Conservation (phyloP, 108 stramenopile genomes). For the Hondaea fermentalgiana region DNA sequence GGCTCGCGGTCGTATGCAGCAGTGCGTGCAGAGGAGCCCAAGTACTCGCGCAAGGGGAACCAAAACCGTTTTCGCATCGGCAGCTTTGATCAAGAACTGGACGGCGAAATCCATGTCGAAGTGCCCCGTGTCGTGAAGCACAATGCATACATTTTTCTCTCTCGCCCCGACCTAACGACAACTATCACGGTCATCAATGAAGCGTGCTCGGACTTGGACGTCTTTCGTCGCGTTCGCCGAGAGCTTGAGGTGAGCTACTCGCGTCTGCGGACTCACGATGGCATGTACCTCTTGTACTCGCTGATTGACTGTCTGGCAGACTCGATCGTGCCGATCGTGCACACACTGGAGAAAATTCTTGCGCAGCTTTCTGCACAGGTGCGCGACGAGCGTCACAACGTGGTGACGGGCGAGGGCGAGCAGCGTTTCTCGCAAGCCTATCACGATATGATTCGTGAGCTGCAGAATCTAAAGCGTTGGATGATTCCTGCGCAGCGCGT, state of each 20-base stretch:
- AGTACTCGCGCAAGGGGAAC: neutral
- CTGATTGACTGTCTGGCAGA: conserved; percentile 36
- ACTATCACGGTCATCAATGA: neutral
- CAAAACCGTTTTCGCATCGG: neutral
- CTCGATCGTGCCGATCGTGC: conserved; percentile 25
- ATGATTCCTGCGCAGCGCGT: conserved; percentile 32
- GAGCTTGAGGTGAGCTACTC: conserved; percentile 36
- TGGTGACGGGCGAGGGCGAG: neutral
- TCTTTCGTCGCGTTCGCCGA: conserved; percentile 17
- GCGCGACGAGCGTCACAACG: neutral
- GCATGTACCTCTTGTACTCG: conserved; percentile 34
- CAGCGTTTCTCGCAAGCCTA: neutral
- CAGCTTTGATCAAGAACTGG: neutral
- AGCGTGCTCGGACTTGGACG: neutral
- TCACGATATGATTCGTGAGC: conserved; percentile 22
- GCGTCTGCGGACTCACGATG: conserved; percentile 34
- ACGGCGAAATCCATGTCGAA: conserved; percentile 25
- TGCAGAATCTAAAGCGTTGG: conserved; percentile 26
- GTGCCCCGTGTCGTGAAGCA: conserved; percentile 28
- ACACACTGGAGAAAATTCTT: neutral
- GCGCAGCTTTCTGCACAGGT: conserved; percentile 8
- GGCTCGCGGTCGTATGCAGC: neutral
- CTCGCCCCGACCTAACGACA: neutral
- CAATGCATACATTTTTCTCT: conserved; percentile 26
- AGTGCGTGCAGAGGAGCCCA: neutral